A percentile compares a stretch with the other conserved stretches of the same genome.
These are phyloP conservation scores for Ascocoryne sarcoides DNA, from an alignment of 2,329 filamentous ascomycete species.

Conservation along the genomic window DNA sequence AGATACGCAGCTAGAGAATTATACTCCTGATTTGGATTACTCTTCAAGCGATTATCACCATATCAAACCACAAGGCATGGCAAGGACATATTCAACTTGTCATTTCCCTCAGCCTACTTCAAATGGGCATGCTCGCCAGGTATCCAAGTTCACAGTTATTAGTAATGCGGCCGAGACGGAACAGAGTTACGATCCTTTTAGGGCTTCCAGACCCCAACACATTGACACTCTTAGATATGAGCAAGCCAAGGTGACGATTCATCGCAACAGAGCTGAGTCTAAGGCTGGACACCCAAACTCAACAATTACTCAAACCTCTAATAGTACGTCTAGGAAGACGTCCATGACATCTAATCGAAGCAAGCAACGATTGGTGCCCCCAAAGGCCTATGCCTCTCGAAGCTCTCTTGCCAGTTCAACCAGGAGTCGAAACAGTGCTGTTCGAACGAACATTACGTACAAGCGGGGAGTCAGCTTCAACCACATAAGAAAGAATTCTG, in stretches of 20 bases:
- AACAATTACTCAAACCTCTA: too few species aligned
- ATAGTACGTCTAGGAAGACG: too few species aligned
- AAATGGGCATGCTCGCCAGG: constrained; percentile 42
- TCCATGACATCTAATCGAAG: too few species aligned
- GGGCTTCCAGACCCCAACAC: constrained; percentile 40
- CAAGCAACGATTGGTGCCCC: constrained; percentile 9
- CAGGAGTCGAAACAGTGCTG: constrained; percentile 30
- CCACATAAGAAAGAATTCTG: constrained; percentile 35
- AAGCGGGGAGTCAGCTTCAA: constrained; percentile 56
- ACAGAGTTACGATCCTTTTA: constrained; percentile 77
- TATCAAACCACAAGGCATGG: constrained; percentile 49
- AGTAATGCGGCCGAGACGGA: constrained; percentile 48
- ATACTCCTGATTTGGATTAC: constrained; percentile 69
- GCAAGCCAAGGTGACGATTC: constrained; percentile 24
- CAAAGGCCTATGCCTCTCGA: constrained; percentile 32
- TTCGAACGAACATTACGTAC: constrained; percentile 36
- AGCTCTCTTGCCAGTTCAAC: constrained; percentile 39
- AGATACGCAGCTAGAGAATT: constrained; percentile 80
- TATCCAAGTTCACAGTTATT: constrained; percentile 57
- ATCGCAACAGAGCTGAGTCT: constrained; percentile 11
- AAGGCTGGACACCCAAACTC: too few species aligned
- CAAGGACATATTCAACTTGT: constrained; percentile 52
- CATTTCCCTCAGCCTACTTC: constrained; percentile 43
- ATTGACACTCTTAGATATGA: constrained; percentile 35
- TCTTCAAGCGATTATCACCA: constrained; percentile 91